Evolutionary conservation across 768 basidiomycete genomes (phyloP), one percentile per base, ranked within the genome.

Genomic region (Lactarius psammicola): DNA sequence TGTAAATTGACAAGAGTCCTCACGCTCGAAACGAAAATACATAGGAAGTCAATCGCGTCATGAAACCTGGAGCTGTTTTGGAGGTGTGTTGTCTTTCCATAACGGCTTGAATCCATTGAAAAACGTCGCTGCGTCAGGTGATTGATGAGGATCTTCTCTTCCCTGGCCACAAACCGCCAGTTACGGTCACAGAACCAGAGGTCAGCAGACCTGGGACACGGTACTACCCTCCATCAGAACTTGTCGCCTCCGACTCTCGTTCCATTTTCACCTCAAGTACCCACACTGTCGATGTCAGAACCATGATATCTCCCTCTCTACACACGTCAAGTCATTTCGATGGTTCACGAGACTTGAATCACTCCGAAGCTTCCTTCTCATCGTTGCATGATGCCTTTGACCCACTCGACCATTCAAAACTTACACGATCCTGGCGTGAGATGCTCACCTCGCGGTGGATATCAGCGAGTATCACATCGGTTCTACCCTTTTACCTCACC

Each of bases 141-240:
- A 82, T 90, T 42, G 89, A 90, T 73, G 89, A 92, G 65, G 88
- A 90, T 71, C 79, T 86, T 8, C 79, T 89, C 56, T 91, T 91
- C 71, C 89, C 89, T 9, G 84, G 80, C 65, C 73, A 75, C n/a
- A 34, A 33, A 17, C 4, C 53, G 1, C 42, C 34, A 3, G 54
- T 15, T 6, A 17, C 28, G 11, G 54, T 4, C 17, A 2, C 61
- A n/a, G 40, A 30, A 7, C 23, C n/a, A 10, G 36, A 54, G 15
- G 31, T 11, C 20, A 17, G 20, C 5, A 31, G 30, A 4, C 26
- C 28, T 46, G 34, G 30, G 3, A 11, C 8, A 7, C 56, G n/a
- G 8, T 8, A 2, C 17, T n/a, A n/a, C 51, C 28, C 42, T 23
- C 33, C 13, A 20, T 46, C 15, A 15, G 23, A 33, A 15, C 8